Conservation (phyloP, 331 rosid genomes). For the Arachis monticola region DNA sequence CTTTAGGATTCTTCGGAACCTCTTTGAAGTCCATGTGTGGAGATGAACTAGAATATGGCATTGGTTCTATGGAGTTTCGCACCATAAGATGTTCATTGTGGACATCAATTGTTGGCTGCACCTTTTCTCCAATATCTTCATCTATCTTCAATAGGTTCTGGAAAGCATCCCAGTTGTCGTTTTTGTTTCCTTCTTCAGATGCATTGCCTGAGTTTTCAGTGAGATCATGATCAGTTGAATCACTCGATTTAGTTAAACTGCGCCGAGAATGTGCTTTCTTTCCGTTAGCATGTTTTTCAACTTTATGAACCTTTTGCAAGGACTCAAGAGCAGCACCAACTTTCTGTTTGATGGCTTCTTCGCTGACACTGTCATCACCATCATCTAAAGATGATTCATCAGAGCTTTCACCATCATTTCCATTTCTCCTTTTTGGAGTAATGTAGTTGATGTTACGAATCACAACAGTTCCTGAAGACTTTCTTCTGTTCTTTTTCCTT, state of each 20-base stretch:
- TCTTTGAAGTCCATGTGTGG: slow-evolving; percentile 44
- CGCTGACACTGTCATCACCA: slow-evolving; percentile 42
- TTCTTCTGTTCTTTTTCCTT: slow-evolving; percentile 51
- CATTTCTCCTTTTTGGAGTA: slow-evolving; percentile 65
- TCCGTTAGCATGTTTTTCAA: slow-evolving; percentile 37
- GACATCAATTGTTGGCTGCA: slow-evolving; percentile 41
- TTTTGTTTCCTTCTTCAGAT: slow-evolving; percentile 41
- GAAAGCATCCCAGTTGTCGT: slow-evolving; percentile 52
- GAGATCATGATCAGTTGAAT: slow-evolving; percentile 41
- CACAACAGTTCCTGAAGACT: slow-evolving; percentile 63
- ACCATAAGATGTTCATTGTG: slow-evolving; percentile 51
- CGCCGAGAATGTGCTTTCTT: slow-evolving; percentile 29
- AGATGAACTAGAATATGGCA: slow-evolving; percentile 36
- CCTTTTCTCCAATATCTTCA: slow-evolving; percentile 38
- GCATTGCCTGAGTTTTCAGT: slow-evolving; percentile 13
- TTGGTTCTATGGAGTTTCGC: slow-evolving; percentile 46
- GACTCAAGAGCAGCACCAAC: slow-evolving; percentile 54
- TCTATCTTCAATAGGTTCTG: slow-evolving; percentile 58
- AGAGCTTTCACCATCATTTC: slow-evolving; percentile 52
- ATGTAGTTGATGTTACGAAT: slow-evolving; percentile 76
- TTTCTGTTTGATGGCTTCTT: slow-evolving; percentile 46
- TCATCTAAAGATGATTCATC: slow-evolving; percentile 55
- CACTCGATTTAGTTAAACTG: slow-evolving; percentile 41
- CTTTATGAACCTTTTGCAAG: slow-evolving; percentile 49
- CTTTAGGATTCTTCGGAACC: slow-evolving; percentile 44